Evolutionary conservation across 2,329 filamentous ascomycete species (phyloP), one percentile per base, ranked within the genome.

Genomic region (Dothidotthia symphoricarpi): DNA sequence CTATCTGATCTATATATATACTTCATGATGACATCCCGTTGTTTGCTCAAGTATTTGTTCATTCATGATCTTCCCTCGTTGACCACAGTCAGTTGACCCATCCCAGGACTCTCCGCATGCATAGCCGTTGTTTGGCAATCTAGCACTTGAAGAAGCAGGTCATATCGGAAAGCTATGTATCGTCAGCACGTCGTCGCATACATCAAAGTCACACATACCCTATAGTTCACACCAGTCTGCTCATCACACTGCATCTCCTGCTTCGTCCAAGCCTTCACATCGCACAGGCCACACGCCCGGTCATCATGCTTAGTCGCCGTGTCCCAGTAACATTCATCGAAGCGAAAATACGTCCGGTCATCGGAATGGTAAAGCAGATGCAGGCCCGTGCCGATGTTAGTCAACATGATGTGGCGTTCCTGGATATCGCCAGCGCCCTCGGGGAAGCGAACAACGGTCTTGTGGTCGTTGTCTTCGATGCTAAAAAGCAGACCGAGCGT

Each of bases 401-500:
- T 16, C 3, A 40, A 16, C 15, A 26, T 22, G 9, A 34, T 31
- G 16, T 22, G 16, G 13, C 24, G 2, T 3, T 19, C 16, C 22
- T 40, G 31, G 31, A 40, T 40, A 19, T 28, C 31, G 10, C 37
- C 37, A 1, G 29, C 28, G 3, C 37, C 36, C 9, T 35, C 31
- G 11, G 37, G 31, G 22, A 30, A 40, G 3, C 10, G 25, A 10
- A 14, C 13, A 4, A n/a, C 31, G 8, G 27, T 31, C 14, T 19
- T 27, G 3, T 24, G 37, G 16, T 35, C 24, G n/a, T 35, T 34
- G 37, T 40, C 37, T 31, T 40, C 9, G 1, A 35, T 34, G 9
- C 16, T 35, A 28, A 30, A 35, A 9, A 40, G 31, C 39, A 17
- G 31, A 31, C 12, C 37, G 6, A 40, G 37, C 31, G 26, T 40